A percentile compares a stretch with the other conserved stretches of the same genome.
Evolutionary conservation across 176 grass and related monocot species (phyloP).

Genomic region (Pharus latifolius): DNA sequence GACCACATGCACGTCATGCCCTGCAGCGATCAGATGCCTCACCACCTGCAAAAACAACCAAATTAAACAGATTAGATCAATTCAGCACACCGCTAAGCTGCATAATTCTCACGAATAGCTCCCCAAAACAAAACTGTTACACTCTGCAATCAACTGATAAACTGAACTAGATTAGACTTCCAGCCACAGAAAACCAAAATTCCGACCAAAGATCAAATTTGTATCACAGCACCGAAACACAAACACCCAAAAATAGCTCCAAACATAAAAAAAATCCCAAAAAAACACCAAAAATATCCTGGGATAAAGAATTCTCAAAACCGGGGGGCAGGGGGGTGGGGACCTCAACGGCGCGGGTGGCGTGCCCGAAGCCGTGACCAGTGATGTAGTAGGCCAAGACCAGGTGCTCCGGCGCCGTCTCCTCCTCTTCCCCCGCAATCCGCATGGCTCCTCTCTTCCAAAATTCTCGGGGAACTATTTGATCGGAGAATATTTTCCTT

Average conservation of each 20-base stretch:
- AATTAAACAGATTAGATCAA: too few relatives aligned
- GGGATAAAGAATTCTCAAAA: not conserved
- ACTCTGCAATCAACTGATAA: too few relatives aligned
- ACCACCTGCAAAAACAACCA: constrained; percentile 84
- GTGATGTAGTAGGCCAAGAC: constrained; percentile 94
- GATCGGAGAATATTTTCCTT: not conserved
- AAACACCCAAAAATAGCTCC: too few relatives aligned
- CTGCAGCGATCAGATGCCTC: constrained; percentile 70
- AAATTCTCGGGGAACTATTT: not conserved
- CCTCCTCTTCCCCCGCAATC: constrained; percentile 28
- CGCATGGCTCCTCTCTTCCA: not conserved
- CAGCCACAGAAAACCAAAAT: not conserved
- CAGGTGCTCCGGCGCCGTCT: constrained; percentile 24
- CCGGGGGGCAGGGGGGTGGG: not conserved
- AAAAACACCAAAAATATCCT: not conserved
- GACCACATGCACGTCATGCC: constrained; percentile 92
- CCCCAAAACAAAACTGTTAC: too few relatives aligned
- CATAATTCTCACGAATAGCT: too few relatives aligned
- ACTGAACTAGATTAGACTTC: too few relatives aligned
- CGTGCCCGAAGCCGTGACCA: constrained; percentile 95
- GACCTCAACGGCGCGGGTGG: constrained; percentile 85
- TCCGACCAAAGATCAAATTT: too few relatives aligned
- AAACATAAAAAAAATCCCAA: not conserved
- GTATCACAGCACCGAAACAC: too few relatives aligned
- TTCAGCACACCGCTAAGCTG: too few relatives aligned